Base-by-base conservation (phyloP, 2,329 filamentous ascomycete genomes). In the Cladosporium sp. region DNA sequence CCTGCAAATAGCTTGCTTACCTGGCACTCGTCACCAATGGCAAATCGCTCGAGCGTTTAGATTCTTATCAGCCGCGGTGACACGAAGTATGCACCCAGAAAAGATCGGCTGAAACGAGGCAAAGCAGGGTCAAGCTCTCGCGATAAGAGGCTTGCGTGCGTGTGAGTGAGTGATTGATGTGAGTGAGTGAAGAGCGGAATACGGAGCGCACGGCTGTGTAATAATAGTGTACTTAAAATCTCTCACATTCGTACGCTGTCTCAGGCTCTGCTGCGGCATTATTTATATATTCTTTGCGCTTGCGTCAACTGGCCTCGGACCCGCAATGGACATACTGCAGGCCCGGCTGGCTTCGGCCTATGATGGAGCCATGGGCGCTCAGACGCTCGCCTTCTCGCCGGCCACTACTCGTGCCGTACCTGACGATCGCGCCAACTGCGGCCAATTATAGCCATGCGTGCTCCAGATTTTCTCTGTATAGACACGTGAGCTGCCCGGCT, bases 391-490 rank as follows among this genome's bases (percentile, higher is more conserved):
- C 28, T 9, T 5, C 28, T 30, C 28, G 28, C 11, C 52, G 52
- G 52, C 28, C 52, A n/a, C 52, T 55, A 55, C 40, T 34, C 52
- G 52, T 12, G 42, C 54, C 42, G 54, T 56, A 56, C 54, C 54
- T 56, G 54, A 49, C 38, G 54, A 56, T 56, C 54, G 54, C 54
- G 43, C 43, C 51, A 12, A 2, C 11, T 8, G 36, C 15, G 40
- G 40, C 52, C 54, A 56, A 56, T 56, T 15, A 39, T 39, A 39
- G 36, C 6, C 15, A 9, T 14, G 15, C 15, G 43, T 49, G 40
- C 52, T 55, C 52, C 52, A 47, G 52, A 55, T 55, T 55, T 55
- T 55, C 39, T 47, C 12, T 17, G 28, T 30, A 17, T 17, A 30
- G 17, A 42, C 54, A 56, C 54, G 54, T 56, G 54, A 56, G 52